Conservation (phyloP, 306 rosid genomes). For the Acacia crassicarpa region DNA sequence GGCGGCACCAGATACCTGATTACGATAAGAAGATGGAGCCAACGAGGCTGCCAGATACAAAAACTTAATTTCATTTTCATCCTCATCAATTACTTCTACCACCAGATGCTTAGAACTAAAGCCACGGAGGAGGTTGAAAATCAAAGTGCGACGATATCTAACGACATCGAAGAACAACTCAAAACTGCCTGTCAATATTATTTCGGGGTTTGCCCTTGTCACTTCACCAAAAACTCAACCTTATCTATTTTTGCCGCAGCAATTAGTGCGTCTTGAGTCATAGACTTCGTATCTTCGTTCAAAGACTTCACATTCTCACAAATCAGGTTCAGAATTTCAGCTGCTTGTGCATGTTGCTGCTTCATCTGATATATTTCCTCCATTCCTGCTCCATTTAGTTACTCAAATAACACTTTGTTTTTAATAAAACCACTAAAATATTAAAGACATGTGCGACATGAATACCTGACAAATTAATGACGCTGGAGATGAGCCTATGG, state of each 20-base stretch:
- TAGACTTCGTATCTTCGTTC: background rate
- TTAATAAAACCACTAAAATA: background rate
- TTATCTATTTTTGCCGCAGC: background rate
- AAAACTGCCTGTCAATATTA: too few species aligned
- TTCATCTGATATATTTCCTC: background rate
- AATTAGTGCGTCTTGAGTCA: background rate
- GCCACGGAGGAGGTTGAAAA: background rate
- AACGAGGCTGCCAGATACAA: too few species aligned
- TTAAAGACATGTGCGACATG: background rate
- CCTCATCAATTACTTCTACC: rapidly evolving
- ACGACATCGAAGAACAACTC: background rate
- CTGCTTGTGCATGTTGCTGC: background rate
- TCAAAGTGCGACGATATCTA: background rate
- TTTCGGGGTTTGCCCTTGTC: background rate
- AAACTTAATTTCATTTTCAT: too few species aligned
- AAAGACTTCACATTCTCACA: background rate
- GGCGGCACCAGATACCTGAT: background rate
- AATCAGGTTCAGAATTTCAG: background rate
- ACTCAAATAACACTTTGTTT: background rate
- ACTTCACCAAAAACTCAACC: background rate
- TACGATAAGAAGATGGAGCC: background rate
- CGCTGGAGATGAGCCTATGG: background rate
- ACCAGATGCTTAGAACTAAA: too few species aligned
- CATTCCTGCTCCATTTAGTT: background rate
- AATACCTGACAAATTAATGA: background rate